A percentile compares a stretch with the other conserved stretches of the same genome.
Conservation (phyloP, 1,139 yeast genomes). For the Candida neerlandica region DNA sequence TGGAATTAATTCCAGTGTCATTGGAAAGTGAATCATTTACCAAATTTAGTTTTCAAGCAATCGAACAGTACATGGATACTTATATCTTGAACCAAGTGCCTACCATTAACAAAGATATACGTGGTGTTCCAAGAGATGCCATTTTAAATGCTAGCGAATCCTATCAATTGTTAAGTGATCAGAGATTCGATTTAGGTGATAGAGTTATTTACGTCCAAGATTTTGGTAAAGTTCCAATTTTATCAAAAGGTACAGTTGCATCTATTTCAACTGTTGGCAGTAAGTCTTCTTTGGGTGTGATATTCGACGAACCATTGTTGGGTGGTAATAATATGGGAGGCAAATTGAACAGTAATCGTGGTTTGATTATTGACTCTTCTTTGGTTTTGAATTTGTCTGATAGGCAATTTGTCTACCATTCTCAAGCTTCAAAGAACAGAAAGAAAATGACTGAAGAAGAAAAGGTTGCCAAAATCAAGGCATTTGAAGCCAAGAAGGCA, state of each 20-base stretch:
- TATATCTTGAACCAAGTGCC: slow-evolving; percentile 46
- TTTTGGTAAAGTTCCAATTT: slow-evolving; percentile 87
- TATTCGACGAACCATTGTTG: slow-evolving; percentile 81
- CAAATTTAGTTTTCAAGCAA: slow-evolving; percentile 60
- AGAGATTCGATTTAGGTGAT: slow-evolving; percentile 83
- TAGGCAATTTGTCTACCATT: slow-evolving; percentile 75
- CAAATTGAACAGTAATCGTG: slow-evolving; percentile 75
- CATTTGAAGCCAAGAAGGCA: slow-evolving; percentile 23
- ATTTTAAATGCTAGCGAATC: slow-evolving; percentile 77
- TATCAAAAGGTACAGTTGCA: slow-evolving; percentile 88
- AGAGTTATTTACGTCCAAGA: slow-evolving; percentile 84
- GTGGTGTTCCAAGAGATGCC: slow-evolving; percentile 86
- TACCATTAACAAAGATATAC: slow-evolving; percentile 57
- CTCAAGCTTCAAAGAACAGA: slow-evolving; percentile 59
- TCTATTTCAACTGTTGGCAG: slow-evolving; percentile 71
- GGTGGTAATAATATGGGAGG: slow-evolving; percentile 86
- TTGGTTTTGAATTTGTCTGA: slow-evolving; percentile 76
- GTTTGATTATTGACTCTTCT: slow-evolving; percentile 80
- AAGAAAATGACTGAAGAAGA: slow-evolving; percentile 33
- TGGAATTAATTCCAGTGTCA: slow-evolving; percentile 63
- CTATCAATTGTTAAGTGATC: slow-evolving; percentile 70
- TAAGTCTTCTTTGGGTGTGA: slow-evolving; percentile 61
- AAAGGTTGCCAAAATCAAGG: slow-evolving; percentile 21
- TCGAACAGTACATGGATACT: slow-evolving; percentile 65
- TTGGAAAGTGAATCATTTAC: slow-evolving; percentile 82